Evolutionary conservation across 78 protist species (phyloP), one percentile per base, ranked within the genome.

Genomic region (Trichosphaerium sp.): DNA sequence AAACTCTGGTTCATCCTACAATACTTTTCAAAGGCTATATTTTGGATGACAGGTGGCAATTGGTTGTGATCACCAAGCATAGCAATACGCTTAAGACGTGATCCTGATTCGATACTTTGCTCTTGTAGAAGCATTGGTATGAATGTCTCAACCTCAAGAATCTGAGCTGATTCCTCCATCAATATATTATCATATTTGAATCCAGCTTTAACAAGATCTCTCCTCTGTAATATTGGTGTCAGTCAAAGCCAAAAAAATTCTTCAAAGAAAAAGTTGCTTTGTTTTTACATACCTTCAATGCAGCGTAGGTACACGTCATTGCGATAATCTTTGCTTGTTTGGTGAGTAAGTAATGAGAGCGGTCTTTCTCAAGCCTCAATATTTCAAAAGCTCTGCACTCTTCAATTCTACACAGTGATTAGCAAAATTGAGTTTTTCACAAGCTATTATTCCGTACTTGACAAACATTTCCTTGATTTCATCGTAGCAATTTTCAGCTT

Each of bases 271-370:
- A n/a, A n/a, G 21, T 44, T n/a, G 51, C 21, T n/a, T n/a, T n/a
- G n/a, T n/a, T n/a, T n/a, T 67, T 69, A 31, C 55, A 44, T 28
- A 80, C 61, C 66, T 85, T 86, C 32, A 95, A 56, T 4, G 96
- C 93, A 0, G 99, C 97, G 76, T 94, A 94, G 26, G 99, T 94
- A 62, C 97, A 94, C 11, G 99, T 95, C 97, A 94, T 94, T 31
- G 97, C 97, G 29, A 95, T 74, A 38, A 94, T 78, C 35, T 71
- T 59, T 18, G 95, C 85, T 57, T 91, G 92, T 47, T 75, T 86
- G n/a, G 80, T 73, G 15, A 93, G 69, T 23, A 94, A 75, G 62
- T 87, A 91, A 75, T 83, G 76, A 66, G 51, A 73, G 18, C 97
- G 78, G 71, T 93, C 97, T 37, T 8, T 4, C 48, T 54, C 32